A percentile compares a stretch with the other conserved stretches of the same genome.
phyloP scores from a whole-genome alignment of 495 filamentous ascomycete species.

The Echria macrotheca region DNA sequence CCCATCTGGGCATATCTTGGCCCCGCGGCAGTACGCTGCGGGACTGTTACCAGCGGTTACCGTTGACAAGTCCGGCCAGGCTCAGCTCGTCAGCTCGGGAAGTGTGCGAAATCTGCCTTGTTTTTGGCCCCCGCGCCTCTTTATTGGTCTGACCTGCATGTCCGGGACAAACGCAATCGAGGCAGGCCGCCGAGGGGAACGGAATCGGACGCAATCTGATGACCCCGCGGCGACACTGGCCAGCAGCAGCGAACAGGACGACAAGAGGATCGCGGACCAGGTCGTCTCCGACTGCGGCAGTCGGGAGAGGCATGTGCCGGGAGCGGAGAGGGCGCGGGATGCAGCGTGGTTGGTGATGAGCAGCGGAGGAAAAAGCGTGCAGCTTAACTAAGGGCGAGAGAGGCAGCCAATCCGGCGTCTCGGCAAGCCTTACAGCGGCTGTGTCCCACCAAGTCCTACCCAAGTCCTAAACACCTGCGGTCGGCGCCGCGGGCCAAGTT shows the following conservation, averaged over 20 bases:
- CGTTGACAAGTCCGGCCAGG: too few relatives aligned
- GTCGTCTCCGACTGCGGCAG: too few relatives aligned
- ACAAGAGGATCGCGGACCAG: too few relatives aligned
- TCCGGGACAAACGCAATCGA: background rate
- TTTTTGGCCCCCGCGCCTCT: background rate
- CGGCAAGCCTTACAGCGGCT: background rate
- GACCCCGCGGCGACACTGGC: too few relatives aligned
- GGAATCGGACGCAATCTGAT: too few relatives aligned
- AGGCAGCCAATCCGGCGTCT: background rate
- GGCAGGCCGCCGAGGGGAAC: too few relatives aligned
- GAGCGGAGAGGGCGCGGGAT: too few relatives aligned
- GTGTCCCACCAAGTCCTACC: background rate
- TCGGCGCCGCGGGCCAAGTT: conserved; percentile 3
- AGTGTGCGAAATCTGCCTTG: background rate
- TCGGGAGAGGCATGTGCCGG: too few relatives aligned
- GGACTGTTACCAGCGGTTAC: background rate
- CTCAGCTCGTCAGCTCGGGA: background rate
- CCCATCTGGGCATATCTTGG: background rate
- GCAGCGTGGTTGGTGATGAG: too few relatives aligned
- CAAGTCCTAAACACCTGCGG: background rate
- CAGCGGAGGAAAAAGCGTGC: too few relatives aligned
- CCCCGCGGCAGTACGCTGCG: background rate
- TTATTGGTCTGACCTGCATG: background rate
- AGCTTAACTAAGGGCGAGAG: too few relatives aligned
- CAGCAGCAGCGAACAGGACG: too few relatives aligned